Percentiles rank a stretch among this genome's conserved stretches.
Conservation (phyloP, 2,329 filamentous ascomycete genomes). For the Trichoderma hamatum region DNA sequence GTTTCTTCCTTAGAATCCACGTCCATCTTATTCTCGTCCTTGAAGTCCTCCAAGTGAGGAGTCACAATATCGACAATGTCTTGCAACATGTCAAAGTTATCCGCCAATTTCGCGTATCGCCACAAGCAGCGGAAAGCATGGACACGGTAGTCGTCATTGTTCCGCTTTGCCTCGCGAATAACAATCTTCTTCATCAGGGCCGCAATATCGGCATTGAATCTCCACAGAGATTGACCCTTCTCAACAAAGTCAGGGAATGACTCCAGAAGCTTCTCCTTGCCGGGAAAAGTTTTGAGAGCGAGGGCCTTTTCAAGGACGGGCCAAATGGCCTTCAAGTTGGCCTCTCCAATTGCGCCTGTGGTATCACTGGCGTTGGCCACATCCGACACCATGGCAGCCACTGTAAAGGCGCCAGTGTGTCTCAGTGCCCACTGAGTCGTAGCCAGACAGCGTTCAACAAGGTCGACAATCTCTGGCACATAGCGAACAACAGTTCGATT, state of each 20-base stretch:
- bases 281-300: conserved; percentile 86
- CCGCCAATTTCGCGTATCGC: conserved; percentile 67
- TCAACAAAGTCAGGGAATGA: conserved; percentile 79
- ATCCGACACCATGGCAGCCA: conserved; percentile 72
- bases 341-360: conserved; percentile 61
- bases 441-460: conserved; percentile 70
- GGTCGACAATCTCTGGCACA: conserved; percentile 74
- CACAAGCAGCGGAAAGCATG: conserved; percentile 74
- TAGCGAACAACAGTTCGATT: conserved; percentile 81
- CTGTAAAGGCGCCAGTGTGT: conserved; percentile 80
- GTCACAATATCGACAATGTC: conserved; percentile 67
- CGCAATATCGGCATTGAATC: conserved; percentile 54
- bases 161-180: conserved; percentile 85
- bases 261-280: conserved; percentile 82
- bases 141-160: conserved; percentile 81
- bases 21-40: conserved; percentile 68
- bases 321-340: conserved; percentile 71
- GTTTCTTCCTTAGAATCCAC: conserved; percentile 59
- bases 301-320: conserved; percentile 80
- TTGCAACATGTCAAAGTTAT: conserved; percentile 70
- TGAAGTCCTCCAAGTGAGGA: conserved; percentile 62
- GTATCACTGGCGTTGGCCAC: conserved; percentile 62
- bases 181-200: conserved; percentile 77
- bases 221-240: conserved; percentile 62
- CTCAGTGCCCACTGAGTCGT: conserved; percentile 88